Evolutionary conservation across 768 basidiomycete genomes (phyloP).

Genomic region (Mrakia gelida): DNA sequence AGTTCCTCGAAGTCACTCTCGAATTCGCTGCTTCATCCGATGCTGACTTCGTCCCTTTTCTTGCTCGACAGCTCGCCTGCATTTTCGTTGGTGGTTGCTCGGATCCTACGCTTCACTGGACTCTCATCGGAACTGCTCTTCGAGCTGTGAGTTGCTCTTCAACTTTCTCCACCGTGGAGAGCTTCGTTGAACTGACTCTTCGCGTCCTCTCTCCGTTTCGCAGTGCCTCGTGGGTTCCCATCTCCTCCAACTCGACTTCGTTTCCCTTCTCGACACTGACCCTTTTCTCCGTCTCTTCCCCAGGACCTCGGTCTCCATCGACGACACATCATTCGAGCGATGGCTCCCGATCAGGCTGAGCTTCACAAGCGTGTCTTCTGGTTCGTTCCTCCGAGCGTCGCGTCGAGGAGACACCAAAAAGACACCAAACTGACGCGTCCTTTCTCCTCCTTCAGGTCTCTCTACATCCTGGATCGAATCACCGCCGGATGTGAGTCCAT

Average conservation of each 20-base stretch:
- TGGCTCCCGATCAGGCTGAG: conserved; percentile 54
- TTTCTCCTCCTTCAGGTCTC: conserved; percentile 10
- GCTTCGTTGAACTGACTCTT: not conserved
- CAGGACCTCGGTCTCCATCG: conserved; percentile 29
- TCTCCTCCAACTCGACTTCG: no score
- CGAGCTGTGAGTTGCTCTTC: not conserved
- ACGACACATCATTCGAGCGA: conserved; percentile 19
- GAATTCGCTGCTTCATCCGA: not conserved
- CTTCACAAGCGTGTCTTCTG: conserved; percentile 76
- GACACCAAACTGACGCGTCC: not conserved
- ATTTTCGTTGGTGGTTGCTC: not conserved
- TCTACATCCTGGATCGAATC: conserved; percentile 41
- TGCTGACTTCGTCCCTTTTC: not conserved
- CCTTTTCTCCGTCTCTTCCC: no score
- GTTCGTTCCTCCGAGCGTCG: conserved; percentile 44
- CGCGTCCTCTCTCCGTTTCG: not conserved
- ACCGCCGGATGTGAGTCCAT: conserved; percentile 37
- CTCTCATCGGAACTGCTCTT: not conserved
- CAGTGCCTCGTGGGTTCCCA: not conserved
- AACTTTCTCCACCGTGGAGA: not conserved
- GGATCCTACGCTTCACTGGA: conserved; percentile 10
- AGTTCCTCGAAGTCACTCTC: not conserved
- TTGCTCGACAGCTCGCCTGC: not conserved
- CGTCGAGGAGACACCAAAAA: not conserved
- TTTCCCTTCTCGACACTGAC: no score